Percentiles rank a stretch among this genome's conserved stretches.
Conservation (phyloP, 176 grass and related monocot genomes). For the Aegilops tauschii region DNA sequence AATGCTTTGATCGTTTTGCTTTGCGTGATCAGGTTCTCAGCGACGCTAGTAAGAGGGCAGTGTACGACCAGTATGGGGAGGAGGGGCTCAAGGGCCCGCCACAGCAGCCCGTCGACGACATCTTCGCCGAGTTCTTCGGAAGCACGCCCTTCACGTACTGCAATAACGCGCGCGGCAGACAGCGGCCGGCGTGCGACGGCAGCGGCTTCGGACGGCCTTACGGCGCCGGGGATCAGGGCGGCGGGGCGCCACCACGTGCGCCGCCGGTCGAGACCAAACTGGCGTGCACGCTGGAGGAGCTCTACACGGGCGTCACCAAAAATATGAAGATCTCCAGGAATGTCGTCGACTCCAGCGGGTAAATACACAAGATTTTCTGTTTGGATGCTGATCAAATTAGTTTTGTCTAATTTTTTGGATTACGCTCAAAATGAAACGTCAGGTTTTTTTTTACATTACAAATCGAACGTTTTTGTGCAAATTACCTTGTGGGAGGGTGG, state of each 20-base stretch:
- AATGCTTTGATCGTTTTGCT: not conserved
- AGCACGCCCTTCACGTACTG: constrained; percentile 64
- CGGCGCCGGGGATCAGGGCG: constrained; percentile 10
- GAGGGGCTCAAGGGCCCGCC: constrained; percentile 46
- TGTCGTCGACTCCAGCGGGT: constrained; percentile 51
- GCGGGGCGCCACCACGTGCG: not conserved
- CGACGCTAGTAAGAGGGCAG: constrained; percentile 59
- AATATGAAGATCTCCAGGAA: constrained; percentile 81
- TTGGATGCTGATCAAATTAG: not conserved
- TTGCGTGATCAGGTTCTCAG: constrained; percentile 56
- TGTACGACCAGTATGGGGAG: constrained; percentile 77
- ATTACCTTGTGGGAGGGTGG: no score
- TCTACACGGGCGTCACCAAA: constrained; percentile 70
- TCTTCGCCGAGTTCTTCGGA: constrained; percentile 81
- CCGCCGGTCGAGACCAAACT: constrained; percentile 63
- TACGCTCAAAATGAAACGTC: no score
- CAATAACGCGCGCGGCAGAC: constrained; percentile 31
- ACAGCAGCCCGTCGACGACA: constrained; percentile 42
- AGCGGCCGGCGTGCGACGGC: constrained; percentile 30
- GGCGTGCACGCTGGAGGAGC: constrained; percentile 81
- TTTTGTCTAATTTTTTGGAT: not conserved
- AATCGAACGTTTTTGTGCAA: no score
- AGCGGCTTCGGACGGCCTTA: constrained; percentile 13
- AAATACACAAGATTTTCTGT: not conserved
- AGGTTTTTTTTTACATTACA: no score